Base-by-base conservation (phyloP, 140 eudicot species). In the Cichorium intybus region DNA sequence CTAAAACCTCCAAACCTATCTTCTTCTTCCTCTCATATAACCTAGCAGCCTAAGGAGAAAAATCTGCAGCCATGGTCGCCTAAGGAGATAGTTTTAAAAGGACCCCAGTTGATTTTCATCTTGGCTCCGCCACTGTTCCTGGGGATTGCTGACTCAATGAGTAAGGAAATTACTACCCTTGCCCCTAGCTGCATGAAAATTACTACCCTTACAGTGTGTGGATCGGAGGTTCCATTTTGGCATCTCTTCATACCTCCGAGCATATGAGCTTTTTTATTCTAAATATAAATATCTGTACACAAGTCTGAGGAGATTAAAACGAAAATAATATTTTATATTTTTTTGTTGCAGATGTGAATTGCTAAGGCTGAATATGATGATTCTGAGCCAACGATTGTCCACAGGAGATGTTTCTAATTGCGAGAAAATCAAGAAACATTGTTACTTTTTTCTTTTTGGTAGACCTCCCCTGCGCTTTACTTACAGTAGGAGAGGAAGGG, bases 111-210 rank as follows among this genome's bases (percentile, higher is more conserved):
- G 86, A 72, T 84, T 26, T 87, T 87, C 8, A 84, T 84, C 87
- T 87, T 80, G 81, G 75, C 84, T 57, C 86, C 90, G 1, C 86
- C 93, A 46, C 81, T 85, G 93, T 85, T 85, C 65, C 75, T 81
- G 0, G 93, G 93, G 4, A 85, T 85, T 54, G 89, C 89, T 64
- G 89, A 83, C 23, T 72, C 85, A 49, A 83, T 83, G 89, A 83
- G 85, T 60, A 83, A 83, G 79, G 89, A 83, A 65, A 79, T 83
- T 27, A 83, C 89, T 17, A 85, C 85, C 1, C 72, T 83, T 41
- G 89, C 89, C 15, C 89, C 89, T 3, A 79, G 89, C 62, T 79
- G 89, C 82, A 83, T 83, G 89, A 83, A 83, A 76, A 83, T 83
- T 35, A 83, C 79, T 78, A 85, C 79, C 37, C 85, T 83, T n/a